Conservation (phyloP, 371 early-diverging fungal genomes). For the Mucor circinelloides region DNA sequence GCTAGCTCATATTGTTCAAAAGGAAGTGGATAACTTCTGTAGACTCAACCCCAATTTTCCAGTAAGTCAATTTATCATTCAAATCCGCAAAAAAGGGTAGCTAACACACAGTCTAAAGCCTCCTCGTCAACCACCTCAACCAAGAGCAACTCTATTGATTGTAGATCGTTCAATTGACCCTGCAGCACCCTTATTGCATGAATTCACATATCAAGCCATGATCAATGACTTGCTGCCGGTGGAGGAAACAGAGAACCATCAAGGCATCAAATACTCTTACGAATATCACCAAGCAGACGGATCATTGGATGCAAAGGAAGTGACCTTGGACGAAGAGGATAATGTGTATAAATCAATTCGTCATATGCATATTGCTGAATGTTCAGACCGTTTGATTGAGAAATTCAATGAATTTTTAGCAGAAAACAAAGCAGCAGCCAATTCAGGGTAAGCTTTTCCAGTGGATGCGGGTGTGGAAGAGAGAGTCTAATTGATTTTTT, state of each 20-base stretch:
- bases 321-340: constrained; percentile 74
- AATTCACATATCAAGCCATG: constrained; percentile 96
- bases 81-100: not conserved
- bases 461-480: not conserved
- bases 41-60: constrained; percentile 61
- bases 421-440: constrained; percentile 56
- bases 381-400: constrained; percentile 77
- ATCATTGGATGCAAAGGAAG: constrained; percentile 55
- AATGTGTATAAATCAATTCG: constrained; percentile 81
- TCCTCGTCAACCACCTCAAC: constrained; percentile 50
- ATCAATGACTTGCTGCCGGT: constrained; percentile 83
- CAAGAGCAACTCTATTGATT: constrained; percentile 80
- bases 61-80: constrained; percentile 32
- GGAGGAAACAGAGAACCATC: constrained; percentile 58
- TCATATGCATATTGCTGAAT: constrained; percentile 94
- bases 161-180: constrained; percentile 90
- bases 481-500: not conserved
- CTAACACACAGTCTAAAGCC: constrained; percentile 28
- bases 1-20: constrained; percentile 70
- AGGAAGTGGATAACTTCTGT: constrained; percentile 70
- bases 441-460: constrained; percentile 29
- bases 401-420: constrained; percentile 81
- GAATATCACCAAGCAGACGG: constrained; percentile 56
- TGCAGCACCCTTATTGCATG: constrained; percentile 88
- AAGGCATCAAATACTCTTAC: constrained; percentile 60